Evolutionary conservation across 164 flowering plant genomes (phyloP).

Genomic region (Vitis riparia): DNA sequence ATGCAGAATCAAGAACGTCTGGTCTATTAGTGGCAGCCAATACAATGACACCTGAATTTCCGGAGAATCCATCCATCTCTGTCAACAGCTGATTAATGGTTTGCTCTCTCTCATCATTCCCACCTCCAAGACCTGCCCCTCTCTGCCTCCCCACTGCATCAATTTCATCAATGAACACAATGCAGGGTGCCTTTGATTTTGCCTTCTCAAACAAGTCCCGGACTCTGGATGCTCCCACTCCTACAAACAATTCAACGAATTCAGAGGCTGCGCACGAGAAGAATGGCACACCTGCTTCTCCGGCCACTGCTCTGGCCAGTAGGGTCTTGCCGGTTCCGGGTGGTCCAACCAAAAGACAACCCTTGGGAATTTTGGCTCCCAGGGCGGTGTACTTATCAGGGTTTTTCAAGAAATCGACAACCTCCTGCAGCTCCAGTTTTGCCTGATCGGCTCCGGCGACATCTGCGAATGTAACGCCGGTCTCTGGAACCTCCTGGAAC

Average conservation of each 20-base stretch:
- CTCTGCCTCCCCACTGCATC: slow-evolving; percentile 99
- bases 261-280: slow-evolving; percentile 95
- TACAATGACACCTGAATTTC: slow-evolving; percentile 88
- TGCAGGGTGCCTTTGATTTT: slow-evolving; percentile 89
- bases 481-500: slow-evolving; percentile 95
- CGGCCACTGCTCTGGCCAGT: slow-evolving; percentile 88
- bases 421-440: slow-evolving; percentile 86
- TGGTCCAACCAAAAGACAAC: slow-evolving; percentile 93
- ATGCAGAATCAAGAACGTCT: slow-evolving; percentile 91
- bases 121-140: slow-evolving; percentile 95
- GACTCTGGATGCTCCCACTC: slow-evolving; percentile 97
- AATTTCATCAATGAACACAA: slow-evolving; percentile 96
- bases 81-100: slow-evolving; percentile 93
- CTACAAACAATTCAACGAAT: slow-evolving; percentile 93
- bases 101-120: slow-evolving; percentile 97
- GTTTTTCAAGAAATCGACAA: slow-evolving; percentile 92
- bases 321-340: slow-evolving; percentile 98
- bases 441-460: slow-evolving; percentile 99
- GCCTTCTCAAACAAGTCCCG: slow-evolving; percentile 96
- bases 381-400: slow-evolving; percentile 93
- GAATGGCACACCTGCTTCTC: slow-evolving; percentile 93
- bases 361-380: slow-evolving; percentile 94
- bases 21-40: slow-evolving; percentile 95
- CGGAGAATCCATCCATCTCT: slow-evolving; percentile 96
- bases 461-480: slow-evolving; percentile 83